Evolutionary conservation across 768 basidiomycete species (phyloP).

Genomic region (Trametes cingulata): DNA sequence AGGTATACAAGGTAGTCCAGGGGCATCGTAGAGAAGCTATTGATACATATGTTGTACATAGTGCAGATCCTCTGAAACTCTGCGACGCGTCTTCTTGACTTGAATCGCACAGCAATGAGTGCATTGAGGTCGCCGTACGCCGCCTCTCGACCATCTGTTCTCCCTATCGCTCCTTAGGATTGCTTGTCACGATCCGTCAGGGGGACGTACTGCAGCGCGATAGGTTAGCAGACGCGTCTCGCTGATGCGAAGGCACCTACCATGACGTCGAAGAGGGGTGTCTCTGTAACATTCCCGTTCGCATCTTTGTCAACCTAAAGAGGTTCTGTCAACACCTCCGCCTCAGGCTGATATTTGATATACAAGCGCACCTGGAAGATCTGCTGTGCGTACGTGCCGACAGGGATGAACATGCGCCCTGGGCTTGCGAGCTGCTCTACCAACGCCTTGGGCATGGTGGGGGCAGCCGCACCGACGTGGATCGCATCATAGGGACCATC

Average conservation of each 20-base stretch:
- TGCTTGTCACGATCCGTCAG: slow-evolving; percentile 56
- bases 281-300: slow-evolving; percentile 63
- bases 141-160: neutral
- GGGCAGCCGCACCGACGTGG: slow-evolving; percentile 93
- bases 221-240: neutral
- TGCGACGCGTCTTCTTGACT: too few relatives aligned
- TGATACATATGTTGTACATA: too few relatives aligned
- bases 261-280: slow-evolving; percentile 75
- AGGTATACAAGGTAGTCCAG: too few relatives aligned
- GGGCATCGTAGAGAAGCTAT: too few relatives aligned
- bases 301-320: slow-evolving; percentile 74
- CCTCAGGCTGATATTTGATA: neutral
- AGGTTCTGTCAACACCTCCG: neutral
- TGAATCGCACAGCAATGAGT: too few relatives aligned
- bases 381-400: slow-evolving; percentile 61
- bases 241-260: slow-evolving; percentile 38
- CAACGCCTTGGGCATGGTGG: slow-evolving; percentile 65
- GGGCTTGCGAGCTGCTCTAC: slow-evolving; percentile 77
- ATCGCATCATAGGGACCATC: slow-evolving; percentile 56
- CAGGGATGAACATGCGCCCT: slow-evolving; percentile 91
- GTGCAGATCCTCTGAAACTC: too few relatives aligned
- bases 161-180: neutral
- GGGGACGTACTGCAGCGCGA: slow-evolving; percentile 59
- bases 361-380: slow-evolving; percentile 44
- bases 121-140: neutral